Conservation (phyloP, 768 basidiomycete genomes). For the Boletales sp. region DNA sequence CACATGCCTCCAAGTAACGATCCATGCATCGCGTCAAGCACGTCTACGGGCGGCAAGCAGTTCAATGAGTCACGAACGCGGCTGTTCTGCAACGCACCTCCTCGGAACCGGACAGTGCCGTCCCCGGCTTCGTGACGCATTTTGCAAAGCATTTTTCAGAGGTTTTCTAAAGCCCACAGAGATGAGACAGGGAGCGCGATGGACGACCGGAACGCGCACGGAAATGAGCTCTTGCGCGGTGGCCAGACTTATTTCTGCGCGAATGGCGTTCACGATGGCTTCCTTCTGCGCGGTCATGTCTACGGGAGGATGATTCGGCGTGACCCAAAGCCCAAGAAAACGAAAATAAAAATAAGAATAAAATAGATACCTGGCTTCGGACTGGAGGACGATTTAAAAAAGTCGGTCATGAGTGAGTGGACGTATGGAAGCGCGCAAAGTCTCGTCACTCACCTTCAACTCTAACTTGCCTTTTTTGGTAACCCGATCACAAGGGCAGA, state of each 20-base stretch:
- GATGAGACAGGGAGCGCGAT: neutral
- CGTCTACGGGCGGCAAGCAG: conserved; percentile 40
- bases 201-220: conserved; percentile 34
- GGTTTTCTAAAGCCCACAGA: conserved; percentile 51
- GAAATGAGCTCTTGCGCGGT: conserved; percentile 83
- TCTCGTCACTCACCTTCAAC: neutral
- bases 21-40: conserved; percentile 76
- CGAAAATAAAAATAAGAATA: neutral
- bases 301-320: conserved; percentile 5
- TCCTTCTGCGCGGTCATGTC: conserved; percentile 39
- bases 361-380: conserved; percentile 24
- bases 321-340: neutral
- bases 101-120: conserved; percentile 64
- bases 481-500: neutral
- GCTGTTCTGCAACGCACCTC: conserved; percentile 44
- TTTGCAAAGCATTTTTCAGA: conserved; percentile 76
- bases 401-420: conserved; percentile 45
- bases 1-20: conserved; percentile 83
- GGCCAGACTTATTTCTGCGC: conserved; percentile 64
- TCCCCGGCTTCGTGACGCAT: conserved; percentile 73
- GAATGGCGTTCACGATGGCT: conserved; percentile 57
- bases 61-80: neutral
- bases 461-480: conserved; percentile 12
- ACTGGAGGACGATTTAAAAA: conserved; percentile 40
- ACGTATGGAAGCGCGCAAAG: neutral